Conservation (phyloP, 2,329 filamentous ascomycete species). For the Thielaviopsis punctulata region DNA sequence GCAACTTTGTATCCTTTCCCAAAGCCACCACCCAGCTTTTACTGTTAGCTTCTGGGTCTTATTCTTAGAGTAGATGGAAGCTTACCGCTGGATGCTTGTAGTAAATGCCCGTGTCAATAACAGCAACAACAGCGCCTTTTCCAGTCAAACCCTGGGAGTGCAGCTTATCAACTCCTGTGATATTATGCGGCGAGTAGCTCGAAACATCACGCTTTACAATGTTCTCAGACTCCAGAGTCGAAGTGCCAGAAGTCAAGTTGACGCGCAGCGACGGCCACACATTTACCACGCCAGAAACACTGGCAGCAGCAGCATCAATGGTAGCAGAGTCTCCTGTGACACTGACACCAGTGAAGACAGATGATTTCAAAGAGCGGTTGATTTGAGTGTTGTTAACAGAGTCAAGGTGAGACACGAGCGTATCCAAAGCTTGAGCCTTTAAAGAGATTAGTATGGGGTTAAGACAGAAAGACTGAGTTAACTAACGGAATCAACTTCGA, state of each 20-base stretch:
- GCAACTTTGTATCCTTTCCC: constrained; percentile 21
- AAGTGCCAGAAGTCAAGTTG: neutral
- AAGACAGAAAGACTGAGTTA: neutral
- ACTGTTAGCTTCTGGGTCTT: neutral
- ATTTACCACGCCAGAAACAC: neutral
- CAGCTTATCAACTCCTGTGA: constrained; percentile 23
- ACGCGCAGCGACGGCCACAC: neutral
- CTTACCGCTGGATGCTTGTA: constrained; percentile 19
- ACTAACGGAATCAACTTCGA: neutral
- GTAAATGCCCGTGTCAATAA: constrained; percentile 24
- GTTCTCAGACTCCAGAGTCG: neutral
- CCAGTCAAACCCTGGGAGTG: constrained; percentile 22
- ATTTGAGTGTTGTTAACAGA: neutral
- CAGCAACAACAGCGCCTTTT: constrained; percentile 21
- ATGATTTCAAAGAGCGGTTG: neutral
- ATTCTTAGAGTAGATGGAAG: neutral
- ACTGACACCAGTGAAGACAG: neutral
- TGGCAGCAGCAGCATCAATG: neutral
- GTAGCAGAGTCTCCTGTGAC: neutral
- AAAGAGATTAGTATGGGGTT: neutral
- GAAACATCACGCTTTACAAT: neutral
- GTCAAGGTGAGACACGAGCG: neutral
- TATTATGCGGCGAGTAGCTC: constrained; percentile 21
- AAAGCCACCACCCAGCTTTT: constrained; percentile 23
- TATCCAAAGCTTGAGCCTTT: neutral